A percentile compares a stretch with the other conserved stretches of the same genome.
Evolutionary conservation across 73 alveolate genomes (phyloP).

Genomic region (Uronychia setigera): DNA sequence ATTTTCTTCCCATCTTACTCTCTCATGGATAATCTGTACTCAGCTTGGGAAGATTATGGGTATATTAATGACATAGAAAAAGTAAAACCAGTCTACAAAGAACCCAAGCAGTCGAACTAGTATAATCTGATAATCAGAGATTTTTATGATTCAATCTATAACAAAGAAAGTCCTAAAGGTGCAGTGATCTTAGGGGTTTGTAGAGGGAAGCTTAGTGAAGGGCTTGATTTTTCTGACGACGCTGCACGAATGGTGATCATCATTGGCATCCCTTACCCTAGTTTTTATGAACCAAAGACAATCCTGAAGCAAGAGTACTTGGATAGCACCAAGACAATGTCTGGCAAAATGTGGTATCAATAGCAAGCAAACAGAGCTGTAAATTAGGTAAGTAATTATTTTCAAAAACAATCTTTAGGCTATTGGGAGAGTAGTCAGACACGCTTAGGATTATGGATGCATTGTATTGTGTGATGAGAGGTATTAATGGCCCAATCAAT

Average conservation of each 20-base stretch:
- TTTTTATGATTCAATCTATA: constrained; percentile 20
- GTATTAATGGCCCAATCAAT: background rate
- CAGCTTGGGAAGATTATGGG: constrained; percentile 66
- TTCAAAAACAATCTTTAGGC: constrained; percentile 67
- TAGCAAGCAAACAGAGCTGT: constrained; percentile 91
- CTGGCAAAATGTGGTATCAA: constrained; percentile 88
- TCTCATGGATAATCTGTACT: constrained; percentile 60
- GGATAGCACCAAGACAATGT: constrained; percentile 54
- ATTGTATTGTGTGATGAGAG: constrained; percentile 17
- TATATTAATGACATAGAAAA: constrained; percentile 21
- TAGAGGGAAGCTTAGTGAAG: constrained; percentile 95
- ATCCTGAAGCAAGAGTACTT: constrained; percentile 73
- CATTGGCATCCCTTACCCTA: constrained; percentile 96
- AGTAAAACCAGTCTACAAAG: constrained; percentile 12
- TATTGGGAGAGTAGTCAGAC: constrained; percentile 96
- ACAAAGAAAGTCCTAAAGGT: constrained; percentile 33
- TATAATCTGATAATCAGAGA: constrained; percentile 27
- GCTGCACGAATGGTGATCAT: constrained; percentile 92
- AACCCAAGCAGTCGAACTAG: constrained; percentile 14
- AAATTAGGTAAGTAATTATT: constrained; percentile 57
- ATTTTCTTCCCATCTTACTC: constrained; percentile 85
- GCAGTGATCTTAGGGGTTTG: constrained; percentile 92
- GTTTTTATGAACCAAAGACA: constrained; percentile 72
- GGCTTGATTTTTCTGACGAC: constrained; percentile 94
- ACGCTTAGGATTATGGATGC: constrained; percentile 55